Evolutionary conservation across 176 grass and related monocot genomes (phyloP).

Genomic region (Carex littledalei): DNA sequence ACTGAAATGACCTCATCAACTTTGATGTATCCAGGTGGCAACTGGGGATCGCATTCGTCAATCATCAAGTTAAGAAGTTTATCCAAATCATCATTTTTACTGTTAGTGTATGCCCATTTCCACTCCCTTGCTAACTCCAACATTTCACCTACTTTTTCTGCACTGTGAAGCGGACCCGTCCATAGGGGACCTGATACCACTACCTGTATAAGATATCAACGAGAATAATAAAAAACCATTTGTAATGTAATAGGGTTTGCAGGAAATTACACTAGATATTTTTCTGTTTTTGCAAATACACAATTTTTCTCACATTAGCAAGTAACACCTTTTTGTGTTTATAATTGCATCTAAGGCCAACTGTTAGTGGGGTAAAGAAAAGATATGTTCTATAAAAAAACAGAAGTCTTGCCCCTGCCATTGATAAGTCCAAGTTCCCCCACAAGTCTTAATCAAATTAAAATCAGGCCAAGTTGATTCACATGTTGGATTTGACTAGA

Average conservation of each 20-base stretch:
- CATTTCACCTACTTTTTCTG: constrained; percentile 60
- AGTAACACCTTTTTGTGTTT: background rate
- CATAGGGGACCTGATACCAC: constrained; percentile 75
- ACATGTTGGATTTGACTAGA: background rate
- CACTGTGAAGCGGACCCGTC: constrained; percentile 82
- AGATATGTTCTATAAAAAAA: background rate
- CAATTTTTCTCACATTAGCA: background rate
- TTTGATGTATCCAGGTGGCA: constrained; percentile 91
- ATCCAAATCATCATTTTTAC: constrained; percentile 46
- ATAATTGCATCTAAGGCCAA: background rate
- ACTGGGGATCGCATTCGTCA: constrained; percentile 58
- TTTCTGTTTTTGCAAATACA: background rate
- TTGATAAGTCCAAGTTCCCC: background rate
- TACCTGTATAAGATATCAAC: constrained; percentile 35
- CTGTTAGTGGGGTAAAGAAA: background rate
- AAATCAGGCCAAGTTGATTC: background rate
- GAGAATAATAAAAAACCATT: background rate
- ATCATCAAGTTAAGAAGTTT: constrained; percentile 85
- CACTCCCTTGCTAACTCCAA: constrained; percentile 57
- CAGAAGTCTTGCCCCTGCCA: background rate
- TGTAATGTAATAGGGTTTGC: background rate
- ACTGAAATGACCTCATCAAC: constrained; percentile 57
- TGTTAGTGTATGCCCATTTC: constrained; percentile 61
- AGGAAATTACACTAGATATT: background rate
- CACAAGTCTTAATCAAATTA: background rate